These are phyloP conservation scores for Eimeria praecox DNA, from an alignment of 169 alveolate genomes.

Conservation along the genomic window DNA sequence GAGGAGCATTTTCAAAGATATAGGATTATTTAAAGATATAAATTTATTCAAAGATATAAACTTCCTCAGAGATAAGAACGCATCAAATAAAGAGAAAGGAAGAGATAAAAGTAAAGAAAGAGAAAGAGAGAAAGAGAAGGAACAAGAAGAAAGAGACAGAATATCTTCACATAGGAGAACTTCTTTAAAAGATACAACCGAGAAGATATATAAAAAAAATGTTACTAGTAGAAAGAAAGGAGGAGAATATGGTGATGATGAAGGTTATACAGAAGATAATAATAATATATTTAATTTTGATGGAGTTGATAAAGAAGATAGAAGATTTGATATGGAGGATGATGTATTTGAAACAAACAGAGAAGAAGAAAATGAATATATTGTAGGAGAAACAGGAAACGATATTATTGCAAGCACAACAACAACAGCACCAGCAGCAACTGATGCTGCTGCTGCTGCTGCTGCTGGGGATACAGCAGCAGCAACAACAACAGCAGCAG, in stretches of 20 bases:
- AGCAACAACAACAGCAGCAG: too few relatives aligned
- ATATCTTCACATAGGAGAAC: not conserved
- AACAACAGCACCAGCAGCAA: too few relatives aligned
- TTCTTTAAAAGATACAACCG: not conserved
- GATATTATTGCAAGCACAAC: too few relatives aligned
- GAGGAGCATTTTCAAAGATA: not conserved
- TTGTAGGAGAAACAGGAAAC: not conserved
- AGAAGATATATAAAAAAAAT: not conserved
- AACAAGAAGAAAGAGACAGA: not conserved
- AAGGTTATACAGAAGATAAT: too few relatives aligned
- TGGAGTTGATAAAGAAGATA: not conserved
- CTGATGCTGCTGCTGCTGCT: too few relatives aligned
- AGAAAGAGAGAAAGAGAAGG: not conserved
- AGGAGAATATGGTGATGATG: not conserved
- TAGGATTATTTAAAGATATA: not conserved
- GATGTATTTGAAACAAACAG: not conserved
- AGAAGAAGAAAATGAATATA: not conserved
- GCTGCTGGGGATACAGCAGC: too few relatives aligned
- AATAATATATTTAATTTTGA: too few relatives aligned
- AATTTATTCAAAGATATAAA: not conserved
- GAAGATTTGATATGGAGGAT: not conserved
- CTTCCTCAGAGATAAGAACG: not conserved
- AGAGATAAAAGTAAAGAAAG: too few relatives aligned
- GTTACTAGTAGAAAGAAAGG: not conserved
- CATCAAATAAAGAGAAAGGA: not conserved